Evolutionary conservation across 768 basidiomycete species (phyloP).

Genomic region (Amanita jacksonii): DNA sequence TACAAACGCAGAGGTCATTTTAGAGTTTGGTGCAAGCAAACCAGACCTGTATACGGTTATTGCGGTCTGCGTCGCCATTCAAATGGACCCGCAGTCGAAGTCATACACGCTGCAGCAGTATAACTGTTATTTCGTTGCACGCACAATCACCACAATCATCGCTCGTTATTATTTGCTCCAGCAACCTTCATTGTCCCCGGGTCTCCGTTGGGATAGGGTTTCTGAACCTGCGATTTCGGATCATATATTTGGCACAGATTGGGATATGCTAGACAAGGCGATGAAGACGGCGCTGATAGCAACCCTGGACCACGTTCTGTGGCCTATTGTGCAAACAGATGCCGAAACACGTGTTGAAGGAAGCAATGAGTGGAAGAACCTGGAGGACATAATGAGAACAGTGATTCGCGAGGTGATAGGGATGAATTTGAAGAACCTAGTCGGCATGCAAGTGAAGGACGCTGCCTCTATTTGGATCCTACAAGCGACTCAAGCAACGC

Average conservation of each 20-base stretch:
- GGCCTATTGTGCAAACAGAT: conserved; percentile 1
- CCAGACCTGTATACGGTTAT: neutral
- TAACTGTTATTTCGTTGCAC: conserved; percentile 3
- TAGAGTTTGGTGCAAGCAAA: neutral
- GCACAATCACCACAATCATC: neutral
- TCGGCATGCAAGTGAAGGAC: neutral
- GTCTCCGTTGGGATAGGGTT: conserved; percentile 1
- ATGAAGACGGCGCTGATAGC: neutral
- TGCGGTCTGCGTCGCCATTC: neutral
- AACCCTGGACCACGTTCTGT: neutral
- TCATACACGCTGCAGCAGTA: conserved; percentile 2
- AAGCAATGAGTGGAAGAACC: neutral
- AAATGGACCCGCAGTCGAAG: neutral
- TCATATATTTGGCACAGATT: neutral
- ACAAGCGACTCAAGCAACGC: neutral
- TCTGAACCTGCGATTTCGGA: neutral
- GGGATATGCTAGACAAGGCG: neutral
- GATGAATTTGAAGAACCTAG: neutral
- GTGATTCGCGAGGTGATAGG: neutral
- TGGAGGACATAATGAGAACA: neutral
- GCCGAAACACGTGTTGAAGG: neutral
- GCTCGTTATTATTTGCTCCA: neutral
- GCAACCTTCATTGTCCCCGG: neutral
- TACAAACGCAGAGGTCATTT: neutral
- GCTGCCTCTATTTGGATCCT: neutral